A percentile compares a stretch with the other conserved stretches of the same genome.
These are phyloP conservation scores for Citrus medica DNA, from an alignment of 345 rosid genomes.

Conservation along the genomic window DNA sequence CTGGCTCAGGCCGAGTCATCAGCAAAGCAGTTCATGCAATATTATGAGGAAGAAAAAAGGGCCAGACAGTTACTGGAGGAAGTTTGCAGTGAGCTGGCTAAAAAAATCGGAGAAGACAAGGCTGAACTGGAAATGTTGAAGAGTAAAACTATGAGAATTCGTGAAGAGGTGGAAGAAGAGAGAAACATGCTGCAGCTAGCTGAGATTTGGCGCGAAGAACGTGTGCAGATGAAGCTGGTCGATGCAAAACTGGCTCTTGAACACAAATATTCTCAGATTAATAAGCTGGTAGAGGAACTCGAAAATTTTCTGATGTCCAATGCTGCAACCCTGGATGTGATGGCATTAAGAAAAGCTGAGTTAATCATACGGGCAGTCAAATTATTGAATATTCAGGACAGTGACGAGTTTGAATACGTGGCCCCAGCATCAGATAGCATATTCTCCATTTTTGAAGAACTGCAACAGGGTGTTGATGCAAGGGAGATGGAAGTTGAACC, in stretches of 20 bases:
- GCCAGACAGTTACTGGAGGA: constrained; percentile 31
- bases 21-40: constrained; percentile 17
- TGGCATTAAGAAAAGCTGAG: constrained; percentile 35
- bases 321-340: constrained; percentile 14
- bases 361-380: constrained; percentile 25
- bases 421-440: constrained; percentile 31
- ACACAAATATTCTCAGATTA: constrained; percentile 38
- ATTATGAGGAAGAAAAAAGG: constrained; percentile 34
- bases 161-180: constrained; percentile 37
- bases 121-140: constrained; percentile 31
- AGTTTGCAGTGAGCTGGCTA: constrained; percentile 23
- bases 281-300: constrained; percentile 34
- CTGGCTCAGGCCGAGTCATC: constrained; percentile 37
- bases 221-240: constrained; percentile 38
- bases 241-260: constrained; percentile 43
- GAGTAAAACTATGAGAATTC: constrained; percentile 15
- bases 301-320: constrained; percentile 31
- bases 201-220: constrained; percentile 49
- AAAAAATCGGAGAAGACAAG: constrained; percentile 30
- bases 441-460: constrained; percentile 30
- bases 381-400: constrained; percentile 30
- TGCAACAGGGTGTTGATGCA: constrained; percentile 16
- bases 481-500: constrained; percentile 17
- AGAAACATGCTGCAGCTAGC: constrained; percentile 43
- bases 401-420: constrained; percentile 29